Conservation (phyloP, 1,139 yeast species). For the Waltiozyma sp. region DNA sequence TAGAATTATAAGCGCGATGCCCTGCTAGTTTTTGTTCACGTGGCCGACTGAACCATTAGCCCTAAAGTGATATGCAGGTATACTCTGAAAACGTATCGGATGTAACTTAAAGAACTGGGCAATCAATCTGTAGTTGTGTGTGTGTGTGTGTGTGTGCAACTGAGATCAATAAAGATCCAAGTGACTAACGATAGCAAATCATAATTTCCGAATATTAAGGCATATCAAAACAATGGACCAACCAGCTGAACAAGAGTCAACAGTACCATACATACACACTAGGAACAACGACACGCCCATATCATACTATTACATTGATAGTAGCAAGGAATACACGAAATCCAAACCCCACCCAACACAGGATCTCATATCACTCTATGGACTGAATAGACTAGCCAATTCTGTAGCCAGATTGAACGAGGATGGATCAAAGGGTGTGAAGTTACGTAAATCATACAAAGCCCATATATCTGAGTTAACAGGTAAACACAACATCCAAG, state of each 20-base stretch:
- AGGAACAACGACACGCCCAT: constrained; percentile 3
- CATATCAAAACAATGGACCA: too few relatives aligned
- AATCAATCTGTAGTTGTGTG: too few relatives aligned
- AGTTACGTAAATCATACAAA: constrained; percentile 85
- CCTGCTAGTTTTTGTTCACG: constrained; percentile 1
- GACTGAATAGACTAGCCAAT: constrained; percentile 54
- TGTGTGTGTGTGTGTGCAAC: too few relatives aligned
- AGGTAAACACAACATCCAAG: constrained; percentile 60
- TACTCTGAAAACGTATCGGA: too few relatives aligned
- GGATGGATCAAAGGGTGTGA: constrained; percentile 83
- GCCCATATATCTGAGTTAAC: constrained; percentile 82
- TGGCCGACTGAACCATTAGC: not conserved
- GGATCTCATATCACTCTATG: constrained; percentile 60
- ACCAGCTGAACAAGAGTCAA: not conserved
- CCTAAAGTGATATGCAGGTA: too few relatives aligned
- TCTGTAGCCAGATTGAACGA: constrained; percentile 83
- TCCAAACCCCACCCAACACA: constrained; percentile 61
- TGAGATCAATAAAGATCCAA: too few relatives aligned
- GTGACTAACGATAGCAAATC: too few relatives aligned
- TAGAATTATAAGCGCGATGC: not conserved
- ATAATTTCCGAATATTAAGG: too few relatives aligned
- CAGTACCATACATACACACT: not conserved
- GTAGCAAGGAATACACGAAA: constrained; percentile 27
- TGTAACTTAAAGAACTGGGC: too few relatives aligned
- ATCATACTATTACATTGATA: constrained; percentile 32